Conservation (phyloP, 164 flowering plant species). For the Berberis thunbergii region DNA sequence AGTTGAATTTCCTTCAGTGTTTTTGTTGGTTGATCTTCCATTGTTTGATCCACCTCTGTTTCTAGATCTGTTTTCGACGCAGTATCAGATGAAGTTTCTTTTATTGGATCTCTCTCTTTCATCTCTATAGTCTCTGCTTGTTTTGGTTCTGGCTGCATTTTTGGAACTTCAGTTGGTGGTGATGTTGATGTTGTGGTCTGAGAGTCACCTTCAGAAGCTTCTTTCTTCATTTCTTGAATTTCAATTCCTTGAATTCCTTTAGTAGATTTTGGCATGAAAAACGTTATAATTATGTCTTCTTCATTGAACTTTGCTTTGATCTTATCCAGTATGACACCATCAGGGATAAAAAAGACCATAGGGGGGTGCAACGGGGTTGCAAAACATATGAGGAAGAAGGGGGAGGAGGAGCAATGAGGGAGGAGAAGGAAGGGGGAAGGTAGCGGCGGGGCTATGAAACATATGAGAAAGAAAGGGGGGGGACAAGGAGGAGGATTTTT, state of each 20-base stretch:
- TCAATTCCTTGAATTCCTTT: constrained; percentile 36
- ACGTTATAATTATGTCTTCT: constrained; percentile 32
- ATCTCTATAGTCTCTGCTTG: background rate
- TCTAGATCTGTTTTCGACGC: too few relatives aligned
- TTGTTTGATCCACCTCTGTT: too few relatives aligned
- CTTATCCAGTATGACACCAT: constrained; percentile 43
- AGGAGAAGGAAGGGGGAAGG: too few relatives aligned
- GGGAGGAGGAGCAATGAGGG: too few relatives aligned
- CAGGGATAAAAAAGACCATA: constrained; percentile 42
- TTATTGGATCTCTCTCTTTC: background rate
- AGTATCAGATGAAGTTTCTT: background rate
- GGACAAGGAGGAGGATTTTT: too few relatives aligned
- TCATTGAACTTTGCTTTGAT: constrained; percentile 48
- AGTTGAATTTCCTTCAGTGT: too few relatives aligned
- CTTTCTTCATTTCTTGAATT: constrained; percentile 46
- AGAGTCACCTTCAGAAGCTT: constrained; percentile 6
- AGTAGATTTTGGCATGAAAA: constrained; percentile 46
- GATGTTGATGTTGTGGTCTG: background rate
- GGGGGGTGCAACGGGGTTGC: too few relatives aligned
- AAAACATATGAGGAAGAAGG: too few relatives aligned
- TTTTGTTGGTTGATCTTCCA: too few relatives aligned
- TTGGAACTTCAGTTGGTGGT: constrained; percentile 7
- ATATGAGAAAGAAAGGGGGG: too few relatives aligned
- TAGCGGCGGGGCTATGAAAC: too few relatives aligned
- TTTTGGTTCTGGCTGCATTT: constrained; percentile 6